These are phyloP conservation scores for Actinomortierella ambigua DNA, from an alignment of 371 early-diverging fungal species.

Conservation along the genomic window DNA sequence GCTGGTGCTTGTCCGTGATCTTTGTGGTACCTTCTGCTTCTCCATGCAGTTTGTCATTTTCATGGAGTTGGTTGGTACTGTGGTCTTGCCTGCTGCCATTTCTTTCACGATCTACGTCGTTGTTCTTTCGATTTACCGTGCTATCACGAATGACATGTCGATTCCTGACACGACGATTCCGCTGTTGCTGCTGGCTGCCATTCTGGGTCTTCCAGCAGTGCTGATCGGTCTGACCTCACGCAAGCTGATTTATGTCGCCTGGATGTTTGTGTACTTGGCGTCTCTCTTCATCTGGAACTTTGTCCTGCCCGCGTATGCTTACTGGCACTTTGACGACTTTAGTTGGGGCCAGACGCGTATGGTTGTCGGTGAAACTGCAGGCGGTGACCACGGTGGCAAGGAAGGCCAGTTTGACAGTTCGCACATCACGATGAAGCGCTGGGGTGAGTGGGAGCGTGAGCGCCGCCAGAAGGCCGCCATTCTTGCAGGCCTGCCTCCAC, in stretches of 20 bases:
- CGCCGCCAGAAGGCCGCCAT: constrained; percentile 38
- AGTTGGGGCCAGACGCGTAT: constrained; percentile 98
- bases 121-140: constrained; percentile 65
- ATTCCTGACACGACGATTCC: constrained; percentile 73
- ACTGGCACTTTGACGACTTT: constrained; percentile 99
- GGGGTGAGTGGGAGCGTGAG: constrained; percentile 68
- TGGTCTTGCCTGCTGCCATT: constrained; percentile 98
- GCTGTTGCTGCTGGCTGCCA: constrained; percentile 74
- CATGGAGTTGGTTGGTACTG: constrained; percentile 97
- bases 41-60: constrained; percentile 99
- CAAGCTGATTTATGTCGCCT: constrained; percentile 88
- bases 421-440: constrained; percentile 68
- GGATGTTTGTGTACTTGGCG: constrained; percentile 96
- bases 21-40: constrained; percentile 99
- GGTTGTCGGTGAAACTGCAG: constrained; percentile 69
- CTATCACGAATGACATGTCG: constrained; percentile 24
- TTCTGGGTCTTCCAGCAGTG: constrained; percentile 93
- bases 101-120: constrained; percentile 87
- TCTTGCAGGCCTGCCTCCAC: constrained; percentile 28
- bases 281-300: constrained; percentile 99
- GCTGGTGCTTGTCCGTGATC: constrained; percentile 90
- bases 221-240: constrained; percentile 93
- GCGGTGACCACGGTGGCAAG: constrained; percentile 57
- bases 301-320: constrained; percentile 96
- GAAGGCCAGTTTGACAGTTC: constrained; percentile 70